phyloP scores from a whole-genome alignment of 371 early-diverging fungal genomes.

The Apophysomyces trapeziformis region DNA sequence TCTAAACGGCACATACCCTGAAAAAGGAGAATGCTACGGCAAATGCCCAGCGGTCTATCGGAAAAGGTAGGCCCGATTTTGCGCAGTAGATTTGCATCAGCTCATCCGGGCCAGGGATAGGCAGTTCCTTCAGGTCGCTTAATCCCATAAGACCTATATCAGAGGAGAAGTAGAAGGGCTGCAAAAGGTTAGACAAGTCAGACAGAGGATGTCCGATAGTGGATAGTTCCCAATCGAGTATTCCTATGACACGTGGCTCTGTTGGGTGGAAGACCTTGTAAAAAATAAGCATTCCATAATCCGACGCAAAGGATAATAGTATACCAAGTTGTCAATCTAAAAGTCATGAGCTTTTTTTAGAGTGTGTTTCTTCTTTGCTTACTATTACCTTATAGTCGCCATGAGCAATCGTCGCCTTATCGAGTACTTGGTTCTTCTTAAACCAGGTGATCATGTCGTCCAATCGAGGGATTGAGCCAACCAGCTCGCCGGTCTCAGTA shows the following conservation, averaged over 20 bases:
- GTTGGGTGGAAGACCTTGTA: constrained; percentile 76
- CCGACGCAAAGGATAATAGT: neutral
- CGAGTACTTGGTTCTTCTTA: constrained; percentile 62
- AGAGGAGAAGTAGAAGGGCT: constrained; percentile 54
- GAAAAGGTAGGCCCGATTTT: constrained; percentile 57
- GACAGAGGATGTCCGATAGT: constrained; percentile 94
- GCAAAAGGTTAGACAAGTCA: constrained; percentile 87
- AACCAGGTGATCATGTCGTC: constrained; percentile 81
- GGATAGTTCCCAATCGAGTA: constrained; percentile 96
- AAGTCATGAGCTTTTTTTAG: neutral
- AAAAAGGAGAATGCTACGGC: constrained; percentile 56
- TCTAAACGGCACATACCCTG: constrained; percentile 44
- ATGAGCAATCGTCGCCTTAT: constrained; percentile 83
- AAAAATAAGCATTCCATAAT: neutral
- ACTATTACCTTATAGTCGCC: constrained; percentile 83
- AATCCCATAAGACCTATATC: neutral
- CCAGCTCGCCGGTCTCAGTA: constrained; percentile 52
- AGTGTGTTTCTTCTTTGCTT: too few species aligned
- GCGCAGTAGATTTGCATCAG: constrained; percentile 71
- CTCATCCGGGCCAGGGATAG: constrained; percentile 63
- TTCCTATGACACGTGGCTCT: constrained; percentile 80
- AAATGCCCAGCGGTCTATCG: constrained; percentile 70
- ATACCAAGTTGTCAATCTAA: constrained; percentile 74
- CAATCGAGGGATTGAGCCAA: constrained; percentile 72
- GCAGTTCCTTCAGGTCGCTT: constrained; percentile 33